A percentile compares a stretch with the other conserved stretches of the same genome.
Evolutionary conservation across 495 filamentous ascomycete genomes (phyloP).

Genomic region (Penicillium manginii): DNA sequence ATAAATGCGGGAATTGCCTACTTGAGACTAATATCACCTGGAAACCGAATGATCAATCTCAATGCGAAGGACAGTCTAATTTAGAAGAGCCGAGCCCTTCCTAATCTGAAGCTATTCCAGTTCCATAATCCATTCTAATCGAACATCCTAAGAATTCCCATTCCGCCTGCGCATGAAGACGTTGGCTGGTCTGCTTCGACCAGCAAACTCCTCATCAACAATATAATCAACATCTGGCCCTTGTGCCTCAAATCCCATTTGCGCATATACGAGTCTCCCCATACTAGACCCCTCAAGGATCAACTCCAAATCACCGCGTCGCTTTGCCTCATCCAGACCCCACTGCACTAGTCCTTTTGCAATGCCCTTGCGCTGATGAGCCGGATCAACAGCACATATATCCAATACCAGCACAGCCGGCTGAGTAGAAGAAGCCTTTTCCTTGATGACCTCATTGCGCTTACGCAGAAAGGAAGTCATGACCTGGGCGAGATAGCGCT

Average conservation of each 20-base stretch:
- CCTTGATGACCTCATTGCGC: slow-evolving; percentile 33
- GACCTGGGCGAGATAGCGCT: slow-evolving; percentile 39
- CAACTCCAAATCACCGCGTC: slow-evolving; percentile 41
- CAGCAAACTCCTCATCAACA: slow-evolving; percentile 41
- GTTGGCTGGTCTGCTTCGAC: slow-evolving; percentile 17
- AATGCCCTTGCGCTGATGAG: slow-evolving; percentile 42
- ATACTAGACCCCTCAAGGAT: slow-evolving; percentile 46
- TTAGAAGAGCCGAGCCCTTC: background rate
- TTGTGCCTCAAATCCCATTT: slow-evolving; percentile 41
- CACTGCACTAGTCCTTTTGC: slow-evolving; percentile 42
- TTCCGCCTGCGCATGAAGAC: slow-evolving; percentile 32
- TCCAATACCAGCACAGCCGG: slow-evolving; percentile 43
- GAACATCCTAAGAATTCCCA: background rate
- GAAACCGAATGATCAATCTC: no score
- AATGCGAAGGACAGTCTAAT: background rate
- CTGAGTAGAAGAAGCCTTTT: slow-evolving; percentile 26
- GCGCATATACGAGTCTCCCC: slow-evolving; percentile 44
- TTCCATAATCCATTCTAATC: background rate
- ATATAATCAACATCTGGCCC: slow-evolving; percentile 35
- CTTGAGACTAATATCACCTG: background rate
- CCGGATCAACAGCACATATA: slow-evolving; percentile 45
- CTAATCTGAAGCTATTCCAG: background rate
- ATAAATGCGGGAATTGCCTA: background rate
- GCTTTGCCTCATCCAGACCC: slow-evolving; percentile 43
- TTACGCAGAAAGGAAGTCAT: slow-evolving; percentile 26